These are phyloP conservation scores for Leccinum griseonigrum DNA, from an alignment of 1,284 basidiomycete species.

Conservation along the genomic window DNA sequence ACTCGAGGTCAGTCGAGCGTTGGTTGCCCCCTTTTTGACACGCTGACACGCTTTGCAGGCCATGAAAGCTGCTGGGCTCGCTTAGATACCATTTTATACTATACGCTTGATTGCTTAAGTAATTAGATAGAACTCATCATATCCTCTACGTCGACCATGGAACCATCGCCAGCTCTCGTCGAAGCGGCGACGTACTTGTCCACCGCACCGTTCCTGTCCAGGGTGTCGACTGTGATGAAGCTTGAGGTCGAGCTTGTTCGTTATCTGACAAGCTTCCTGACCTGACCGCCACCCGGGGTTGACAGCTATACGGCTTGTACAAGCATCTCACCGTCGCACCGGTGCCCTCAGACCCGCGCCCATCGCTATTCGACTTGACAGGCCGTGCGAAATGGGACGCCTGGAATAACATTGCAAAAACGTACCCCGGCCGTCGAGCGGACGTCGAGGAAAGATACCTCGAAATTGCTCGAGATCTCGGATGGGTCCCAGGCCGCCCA, in stretches of 20 bases:
- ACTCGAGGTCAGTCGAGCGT: constrained; percentile 61
- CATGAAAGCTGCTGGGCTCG: constrained; percentile 83
- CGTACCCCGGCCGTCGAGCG: constrained; percentile 41
- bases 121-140: constrained; percentile 19
- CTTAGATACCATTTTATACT: constrained; percentile 40
- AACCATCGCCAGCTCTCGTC: constrained; percentile 51
- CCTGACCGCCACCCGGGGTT: constrained; percentile 29
- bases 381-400: constrained; percentile 89
- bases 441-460: constrained; percentile 66
- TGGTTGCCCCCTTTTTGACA: neutral
- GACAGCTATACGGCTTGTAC: constrained; percentile 84
- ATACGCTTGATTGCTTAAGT: constrained; percentile 27
- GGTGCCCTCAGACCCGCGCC: constrained; percentile 56
- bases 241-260: constrained; percentile 61
- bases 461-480: constrained; percentile 63
- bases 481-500: constrained; percentile 54
- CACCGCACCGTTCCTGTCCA: constrained; percentile 47
- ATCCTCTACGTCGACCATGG: constrained; percentile 16
- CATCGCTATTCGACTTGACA: constrained; percentile 79
- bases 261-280: constrained; percentile 19
- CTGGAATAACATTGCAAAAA: constrained; percentile 59
- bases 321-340: constrained; percentile 68
- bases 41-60: constrained; percentile 44
- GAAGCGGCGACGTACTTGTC: constrained; percentile 67
- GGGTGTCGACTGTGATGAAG: constrained; percentile 58